A percentile compares a stretch with the other conserved stretches of the same genome.
Conservation (phyloP, 2,329 filamentous ascomycete species). For the Pseudogymnoascus sp. region DNA sequence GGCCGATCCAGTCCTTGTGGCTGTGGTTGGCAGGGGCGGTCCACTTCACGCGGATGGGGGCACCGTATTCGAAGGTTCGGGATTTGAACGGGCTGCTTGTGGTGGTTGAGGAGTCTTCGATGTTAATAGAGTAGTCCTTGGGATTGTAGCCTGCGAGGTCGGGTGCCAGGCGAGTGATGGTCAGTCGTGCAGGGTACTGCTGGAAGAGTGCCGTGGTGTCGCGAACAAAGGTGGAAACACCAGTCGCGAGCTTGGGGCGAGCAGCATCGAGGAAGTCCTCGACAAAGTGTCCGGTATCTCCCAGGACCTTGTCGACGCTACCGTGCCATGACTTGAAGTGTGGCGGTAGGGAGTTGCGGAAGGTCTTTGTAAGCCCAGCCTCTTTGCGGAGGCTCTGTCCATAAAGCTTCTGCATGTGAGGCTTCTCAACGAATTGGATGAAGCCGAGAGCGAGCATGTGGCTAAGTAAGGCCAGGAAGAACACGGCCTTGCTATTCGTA, state of each 20-base stretch:
- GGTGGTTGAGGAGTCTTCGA: conserved; percentile 55
- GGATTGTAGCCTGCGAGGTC: conserved; percentile 75
- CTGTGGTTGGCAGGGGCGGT: conserved; percentile 79
- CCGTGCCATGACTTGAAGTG: conserved; percentile 78
- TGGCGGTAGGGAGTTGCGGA: conserved; percentile 77
- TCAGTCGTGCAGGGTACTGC: conserved; percentile 78
- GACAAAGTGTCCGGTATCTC: conserved; percentile 79
- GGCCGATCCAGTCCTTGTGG: conserved; percentile 88
- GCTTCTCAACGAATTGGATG: conserved; percentile 88
- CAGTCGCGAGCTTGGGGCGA: conserved; percentile 75
- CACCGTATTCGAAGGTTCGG: conserved; percentile 77
- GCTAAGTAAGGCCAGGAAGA: conserved; percentile 76
- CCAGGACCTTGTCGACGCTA: conserved; percentile 79
- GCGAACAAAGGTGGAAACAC: conserved; percentile 78
- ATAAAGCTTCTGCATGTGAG: conserved; percentile 98
- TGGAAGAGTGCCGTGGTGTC: conserved; percentile 86
- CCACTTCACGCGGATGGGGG: conserved; percentile 86
- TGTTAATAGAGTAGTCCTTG: conserved; percentile 69
- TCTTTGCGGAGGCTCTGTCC: conserved; percentile 75
- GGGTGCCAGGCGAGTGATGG: conserved; percentile 69
- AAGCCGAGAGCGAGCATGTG: conserved; percentile 81
- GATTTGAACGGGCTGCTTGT: conserved; percentile 50
- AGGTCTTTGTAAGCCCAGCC: conserved; percentile 84
- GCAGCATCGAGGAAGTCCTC: conserved; percentile 85
- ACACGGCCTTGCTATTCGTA: conserved; percentile 80